Conservation (phyloP, 768 basidiomycete species). For the Amanita pallidorosea region DNA sequence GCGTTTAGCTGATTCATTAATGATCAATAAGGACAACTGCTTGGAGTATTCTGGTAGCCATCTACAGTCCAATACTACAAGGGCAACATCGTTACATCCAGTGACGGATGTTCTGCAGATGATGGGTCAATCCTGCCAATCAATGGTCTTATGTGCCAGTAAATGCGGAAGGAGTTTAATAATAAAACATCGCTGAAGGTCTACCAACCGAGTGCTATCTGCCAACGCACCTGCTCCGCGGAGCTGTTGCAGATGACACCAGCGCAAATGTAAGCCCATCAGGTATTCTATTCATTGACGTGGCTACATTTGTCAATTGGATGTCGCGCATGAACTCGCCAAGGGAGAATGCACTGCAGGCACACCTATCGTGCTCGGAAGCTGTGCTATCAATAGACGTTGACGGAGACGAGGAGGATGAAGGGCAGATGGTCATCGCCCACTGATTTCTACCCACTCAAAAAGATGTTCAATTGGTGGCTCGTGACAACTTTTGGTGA, state of each 20-base stretch:
- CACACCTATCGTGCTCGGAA: constrained; percentile 72
- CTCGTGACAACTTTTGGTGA: too few relatives aligned
- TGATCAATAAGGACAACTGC: constrained; percentile 72
- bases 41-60: constrained; percentile 91
- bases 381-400: too few relatives aligned
- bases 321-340: constrained; percentile 79
- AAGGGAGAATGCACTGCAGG: constrained; percentile 83
- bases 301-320: constrained; percentile 90
- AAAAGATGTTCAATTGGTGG: constrained; percentile 97
- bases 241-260: constrained; percentile 76
- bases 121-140: too few relatives aligned
- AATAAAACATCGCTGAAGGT: too few relatives aligned
- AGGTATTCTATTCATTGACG: constrained; percentile 8
- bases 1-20: neutral
- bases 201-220: too few relatives aligned
- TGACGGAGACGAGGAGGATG: constrained; percentile 67
- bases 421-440: constrained; percentile 83
- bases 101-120: too few relatives aligned
- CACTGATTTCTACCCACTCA: constrained; percentile 82
- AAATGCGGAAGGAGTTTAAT: too few relatives aligned
- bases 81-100: too few relatives aligned
- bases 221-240: too few relatives aligned
- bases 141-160: too few relatives aligned
- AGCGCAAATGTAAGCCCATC: constrained; percentile 66
- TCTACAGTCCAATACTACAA: constrained; percentile 91